phyloP scores from a whole-genome alignment of 163 green algal genomes.

The Chlamydomonas reinhardtii region DNA sequence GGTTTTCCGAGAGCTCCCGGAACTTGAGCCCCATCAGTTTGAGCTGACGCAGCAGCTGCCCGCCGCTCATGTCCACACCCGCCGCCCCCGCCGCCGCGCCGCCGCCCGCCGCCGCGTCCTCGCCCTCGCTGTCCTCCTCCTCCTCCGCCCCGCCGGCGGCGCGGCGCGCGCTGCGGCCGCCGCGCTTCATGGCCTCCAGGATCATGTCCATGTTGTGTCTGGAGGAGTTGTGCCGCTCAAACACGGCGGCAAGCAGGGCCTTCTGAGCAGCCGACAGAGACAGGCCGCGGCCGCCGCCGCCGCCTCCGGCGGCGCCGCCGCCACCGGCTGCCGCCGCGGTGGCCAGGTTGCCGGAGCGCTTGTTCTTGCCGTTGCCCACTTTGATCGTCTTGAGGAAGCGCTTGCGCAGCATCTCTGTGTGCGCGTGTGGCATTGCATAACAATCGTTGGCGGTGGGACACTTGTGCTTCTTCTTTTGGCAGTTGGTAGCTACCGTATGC shows the following conservation, averaged over 20 bases:
- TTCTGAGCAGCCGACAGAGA: slow-evolving; percentile 34
- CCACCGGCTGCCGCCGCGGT: not conserved
- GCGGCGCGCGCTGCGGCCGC: not conserved
- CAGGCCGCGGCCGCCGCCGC: slow-evolving; percentile 9
- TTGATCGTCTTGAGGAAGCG: slow-evolving; percentile 36
- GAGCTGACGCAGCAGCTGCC: slow-evolving; percentile 61
- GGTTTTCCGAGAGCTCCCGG: slow-evolving; percentile 65
- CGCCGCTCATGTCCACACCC: slow-evolving; percentile 22
- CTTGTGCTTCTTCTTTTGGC: too few species aligned
- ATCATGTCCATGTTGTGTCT: slow-evolving; percentile 38
- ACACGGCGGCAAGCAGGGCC: slow-evolving; percentile 52
- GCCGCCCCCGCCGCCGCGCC: slow-evolving; percentile 36
- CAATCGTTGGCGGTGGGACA: too few species aligned
- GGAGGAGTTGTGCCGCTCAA: slow-evolving; percentile 68
- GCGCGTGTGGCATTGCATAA: too few species aligned
- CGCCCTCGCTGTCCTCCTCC: not conserved
- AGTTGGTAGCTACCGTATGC: too few species aligned
- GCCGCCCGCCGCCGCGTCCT: not conserved
- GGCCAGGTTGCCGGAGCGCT: slow-evolving; percentile 11
- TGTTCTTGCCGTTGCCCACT: slow-evolving; percentile 40
- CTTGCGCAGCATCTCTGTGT: slow-evolving; percentile 43
- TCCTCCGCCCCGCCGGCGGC: not conserved
- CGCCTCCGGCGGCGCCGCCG: slow-evolving; percentile 1
- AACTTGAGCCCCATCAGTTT: slow-evolving; percentile 64
- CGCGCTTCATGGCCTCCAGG: slow-evolving; percentile 46